Evolutionary conservation across 768 basidiomycete genomes (phyloP), one percentile per base, ranked within the genome.

Genomic region (Candolleomyces efflorescens): DNA sequence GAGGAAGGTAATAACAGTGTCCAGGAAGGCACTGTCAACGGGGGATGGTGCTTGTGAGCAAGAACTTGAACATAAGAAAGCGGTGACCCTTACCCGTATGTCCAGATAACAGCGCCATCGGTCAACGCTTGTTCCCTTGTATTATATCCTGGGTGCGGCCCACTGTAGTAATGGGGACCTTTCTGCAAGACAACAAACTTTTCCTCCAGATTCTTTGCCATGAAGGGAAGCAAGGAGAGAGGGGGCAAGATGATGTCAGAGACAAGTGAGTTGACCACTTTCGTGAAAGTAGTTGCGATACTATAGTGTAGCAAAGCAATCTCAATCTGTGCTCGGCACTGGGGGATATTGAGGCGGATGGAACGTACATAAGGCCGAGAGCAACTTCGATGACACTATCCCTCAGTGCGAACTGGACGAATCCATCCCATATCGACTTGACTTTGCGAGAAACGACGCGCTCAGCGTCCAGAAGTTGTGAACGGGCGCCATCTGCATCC

Each of bases 361-460:
- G 38, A 58, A 65, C 69, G 22, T 51, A 72, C 72, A 78, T 76
- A 7, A 80, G 63, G 71, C 77, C 77, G 45, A 78, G 69, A 12
- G 77, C 75, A 37, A 80, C 75, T 61, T 80, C 77, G 3, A 80
- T 67, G 10, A 80, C 77, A 62, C 75, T 78, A 53, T 80, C 78
- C 9, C 78, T 63, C 37, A 74, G 60, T 18, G 71, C 69, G 49
- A 75, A 74, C 5, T 64, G 54, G 9, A 60, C 38, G 49, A 72
- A 73, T 1, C 72, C 71, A 12, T 62, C 54, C 71, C 72, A 73
- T 9, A 63, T 59, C 44, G 63, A 63, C 53, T 62, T 64, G 27
- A 71, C 62, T 50, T 58, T 68, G 5, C 55, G 41, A n/a, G 57
- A 58, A 0, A 71, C 59, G 12, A 47, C 56, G 3, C 52, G 48